Percentiles rank a stretch among this genome's conserved stretches.
Conservation (phyloP, 2,329 filamentous ascomycete genomes). For the Arthrobotrys pseudoclavata region DNA sequence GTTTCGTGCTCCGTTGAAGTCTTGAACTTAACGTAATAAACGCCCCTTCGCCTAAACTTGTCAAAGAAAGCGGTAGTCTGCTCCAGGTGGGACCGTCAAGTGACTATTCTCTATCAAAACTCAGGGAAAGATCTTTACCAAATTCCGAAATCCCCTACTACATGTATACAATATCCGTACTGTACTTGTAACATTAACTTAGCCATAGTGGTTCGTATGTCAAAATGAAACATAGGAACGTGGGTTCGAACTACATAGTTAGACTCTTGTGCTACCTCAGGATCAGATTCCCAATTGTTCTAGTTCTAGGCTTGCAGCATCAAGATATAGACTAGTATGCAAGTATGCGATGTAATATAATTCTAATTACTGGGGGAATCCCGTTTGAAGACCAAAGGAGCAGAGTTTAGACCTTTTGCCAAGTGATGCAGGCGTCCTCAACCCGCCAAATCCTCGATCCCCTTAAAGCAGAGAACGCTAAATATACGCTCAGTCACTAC, state of each 20-base stretch:
- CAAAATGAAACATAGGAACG: conserved; percentile 49
- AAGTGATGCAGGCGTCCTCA: conserved; percentile 28
- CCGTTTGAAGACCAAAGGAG: conserved; percentile 1
- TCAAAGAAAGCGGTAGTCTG: conserved; percentile 5
- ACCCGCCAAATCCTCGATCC: conserved; percentile 20
- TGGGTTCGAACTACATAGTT: conserved; percentile 22
- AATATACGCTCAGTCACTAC: conserved; percentile 30
- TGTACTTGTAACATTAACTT: too few species aligned
- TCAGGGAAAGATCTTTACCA: conserved; percentile 38
- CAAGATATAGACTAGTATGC: conserved; percentile 9
- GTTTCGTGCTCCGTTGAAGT: conserved; percentile 13
- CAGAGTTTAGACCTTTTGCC: conserved; percentile 20
- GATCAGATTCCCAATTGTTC: conserved; percentile 19
- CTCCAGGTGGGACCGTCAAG: conserved; percentile 16
- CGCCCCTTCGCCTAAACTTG: conserved; percentile 27
- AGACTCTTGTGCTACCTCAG: conserved; percentile 36
- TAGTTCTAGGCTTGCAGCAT: conserved; percentile 10
- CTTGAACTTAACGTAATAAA: conserved; percentile 10
- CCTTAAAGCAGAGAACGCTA: conserved; percentile 27
- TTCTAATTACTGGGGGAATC: conserved; percentile 5
- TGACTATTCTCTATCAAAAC: conserved; percentile 17
- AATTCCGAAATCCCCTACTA: too few species aligned
- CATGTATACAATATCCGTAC: too few species aligned
- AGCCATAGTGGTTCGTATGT: conserved; percentile 43
- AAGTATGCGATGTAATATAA: conserved; percentile 13